Evolutionary conservation across 352 stramenopile species (phyloP), one percentile per base, ranked within the genome.

Genomic region (Globisporangium spinosum): DNA sequence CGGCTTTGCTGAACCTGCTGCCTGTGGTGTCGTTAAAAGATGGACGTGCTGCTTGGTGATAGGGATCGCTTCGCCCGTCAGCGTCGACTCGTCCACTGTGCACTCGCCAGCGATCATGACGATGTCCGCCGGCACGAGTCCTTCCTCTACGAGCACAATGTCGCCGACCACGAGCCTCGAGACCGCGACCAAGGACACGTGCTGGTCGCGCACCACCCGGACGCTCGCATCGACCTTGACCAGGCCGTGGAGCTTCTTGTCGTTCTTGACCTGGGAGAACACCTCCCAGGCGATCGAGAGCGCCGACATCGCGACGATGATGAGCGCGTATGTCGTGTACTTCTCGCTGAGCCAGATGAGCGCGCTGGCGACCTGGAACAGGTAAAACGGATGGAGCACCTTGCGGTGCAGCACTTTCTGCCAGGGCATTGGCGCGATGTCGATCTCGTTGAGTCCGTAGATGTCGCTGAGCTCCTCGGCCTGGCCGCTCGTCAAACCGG

Each of bases 31-130:
- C 3, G 56, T 22, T 22, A 23, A 20, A 0, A 23, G 15, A 17
- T 61, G 56, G 20, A 69, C 43, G 0, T 80, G 45, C 35, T 90
- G 79, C 61, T 94, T 92, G 6, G 77, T 86, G 49, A 93, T 84
- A 3, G 86, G 86, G n/a, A 94, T 87, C n/a, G 85, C 82, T 64
- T 94, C 86, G 0, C 86, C 86, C 15, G 86, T 94, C n/a, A 94
- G 77, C 49, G 83, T 90, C 1, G 86, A 77, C 73, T 94, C 86
- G 57, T 94, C 86, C 20, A 73, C 83, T 29, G 80, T 87, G 35
- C 86, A 94, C 57, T 90, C 79, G 10, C 86, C 86, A 3, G 73
- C 71, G 12, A 94, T 32, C 10, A 94, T 55, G 2, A 89, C 73
- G 2, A 94, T 71, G 66, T 94, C 86, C 0, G 82, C 86, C 0